Evolutionary conservation across 495 filamentous ascomycete species (phyloP).

Genomic region (Aspergillus sclerotiicarbonarius): DNA sequence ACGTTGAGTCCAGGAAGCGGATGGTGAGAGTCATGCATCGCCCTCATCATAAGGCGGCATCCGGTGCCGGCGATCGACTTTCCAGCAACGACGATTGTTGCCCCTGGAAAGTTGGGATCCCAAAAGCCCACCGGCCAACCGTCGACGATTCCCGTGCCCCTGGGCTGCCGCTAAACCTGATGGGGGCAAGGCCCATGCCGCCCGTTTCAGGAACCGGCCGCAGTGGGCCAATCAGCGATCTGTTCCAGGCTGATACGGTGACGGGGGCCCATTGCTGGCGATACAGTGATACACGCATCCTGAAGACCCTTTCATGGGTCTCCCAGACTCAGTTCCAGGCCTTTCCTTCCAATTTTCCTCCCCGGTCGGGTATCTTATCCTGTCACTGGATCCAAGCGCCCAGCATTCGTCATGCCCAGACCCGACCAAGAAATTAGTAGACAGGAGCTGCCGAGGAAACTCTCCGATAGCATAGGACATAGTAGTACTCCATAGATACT

Average conservation of each 20-base stretch:
- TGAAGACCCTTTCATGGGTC: too few relatives aligned
- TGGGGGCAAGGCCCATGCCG: slow-evolving; percentile 4
- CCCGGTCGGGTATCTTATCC: too few relatives aligned
- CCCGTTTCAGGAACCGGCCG: slow-evolving; percentile 12
- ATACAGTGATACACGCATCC: too few relatives aligned
- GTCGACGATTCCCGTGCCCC: neutral
- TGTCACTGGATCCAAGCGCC: too few relatives aligned
- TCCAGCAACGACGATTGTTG: neutral
- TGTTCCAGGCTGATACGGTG: neutral
- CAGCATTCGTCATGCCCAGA: too few relatives aligned
- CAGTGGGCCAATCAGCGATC: slow-evolving; percentile 1
- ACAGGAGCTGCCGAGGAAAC: too few relatives aligned
- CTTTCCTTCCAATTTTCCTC: too few relatives aligned
- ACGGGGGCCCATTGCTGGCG: too few relatives aligned
- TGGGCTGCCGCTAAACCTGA: slow-evolving; percentile 1
- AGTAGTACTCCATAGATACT: too few relatives aligned
- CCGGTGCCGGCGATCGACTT: neutral
- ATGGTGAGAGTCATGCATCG: neutral
- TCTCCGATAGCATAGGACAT: too few relatives aligned
- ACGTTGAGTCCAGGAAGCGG: neutral
- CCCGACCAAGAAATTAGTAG: too few relatives aligned
- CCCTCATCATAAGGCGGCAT: neutral
- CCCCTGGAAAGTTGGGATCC: neutral
- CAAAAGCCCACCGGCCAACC: neutral
- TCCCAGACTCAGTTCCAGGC: too few relatives aligned